Evolutionary conservation across 371 early-diverging fungal species (phyloP).

Genomic region (Dinochytrium kinnereticum): DNA sequence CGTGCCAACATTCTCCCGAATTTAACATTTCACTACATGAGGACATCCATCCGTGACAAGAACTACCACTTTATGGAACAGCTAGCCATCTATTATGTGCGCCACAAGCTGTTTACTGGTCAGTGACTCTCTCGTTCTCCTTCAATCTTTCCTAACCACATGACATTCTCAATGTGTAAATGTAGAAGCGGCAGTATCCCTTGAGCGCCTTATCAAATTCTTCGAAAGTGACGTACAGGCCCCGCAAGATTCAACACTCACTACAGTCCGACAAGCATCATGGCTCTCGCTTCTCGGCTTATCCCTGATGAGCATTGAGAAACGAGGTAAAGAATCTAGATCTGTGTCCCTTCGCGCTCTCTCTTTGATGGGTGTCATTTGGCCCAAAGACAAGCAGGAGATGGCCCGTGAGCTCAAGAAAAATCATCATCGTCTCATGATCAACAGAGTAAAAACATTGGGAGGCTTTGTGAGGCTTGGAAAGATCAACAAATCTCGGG

Average conservation of each 20-base stretch:
- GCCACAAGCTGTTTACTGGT: conserved; percentile 25
- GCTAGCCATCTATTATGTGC: conserved; percentile 23
- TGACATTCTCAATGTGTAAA: no score
- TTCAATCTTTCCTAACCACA: background rate
- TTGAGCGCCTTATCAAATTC: conserved; percentile 21
- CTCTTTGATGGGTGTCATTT: conserved; percentile 14
- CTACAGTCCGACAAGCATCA: conserved; percentile 20
- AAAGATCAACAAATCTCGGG: background rate
- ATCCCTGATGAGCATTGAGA: background rate
- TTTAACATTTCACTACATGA: conserved; percentile 28
- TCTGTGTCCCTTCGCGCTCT: conserved; percentile 17
- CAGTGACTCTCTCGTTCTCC: background rate
- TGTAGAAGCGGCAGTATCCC: conserved; percentile 22
- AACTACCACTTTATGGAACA: conserved; percentile 27
- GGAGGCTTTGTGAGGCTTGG: conserved; percentile 16
- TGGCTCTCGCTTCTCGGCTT: conserved; percentile 13
- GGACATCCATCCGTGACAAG: conserved; percentile 26
- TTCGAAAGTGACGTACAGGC: conserved; percentile 24
- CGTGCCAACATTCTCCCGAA: conserved; percentile 19
- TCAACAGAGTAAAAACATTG: conserved; percentile 19
- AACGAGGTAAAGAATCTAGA: background rate
- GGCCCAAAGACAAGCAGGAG: conserved; percentile 25
- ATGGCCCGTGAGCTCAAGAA: conserved; percentile 1
- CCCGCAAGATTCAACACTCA: background rate
- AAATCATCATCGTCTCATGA: conserved; percentile 11